Base-by-base conservation (phyloP, 1,139 yeast genomes). In the Protomyces macrosporus region DNA sequence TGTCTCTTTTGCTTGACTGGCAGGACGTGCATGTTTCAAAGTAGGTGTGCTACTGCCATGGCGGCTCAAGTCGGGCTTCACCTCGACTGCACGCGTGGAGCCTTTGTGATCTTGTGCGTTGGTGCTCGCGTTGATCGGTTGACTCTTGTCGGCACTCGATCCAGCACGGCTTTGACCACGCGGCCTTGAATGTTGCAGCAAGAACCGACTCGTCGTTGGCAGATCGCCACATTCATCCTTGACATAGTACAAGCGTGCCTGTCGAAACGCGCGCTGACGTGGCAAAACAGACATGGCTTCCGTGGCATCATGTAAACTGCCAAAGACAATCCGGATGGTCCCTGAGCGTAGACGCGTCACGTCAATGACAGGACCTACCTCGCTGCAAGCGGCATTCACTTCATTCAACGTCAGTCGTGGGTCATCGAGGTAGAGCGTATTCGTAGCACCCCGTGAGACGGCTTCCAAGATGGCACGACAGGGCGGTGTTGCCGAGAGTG, bases 281-380 rank as follows among this genome's bases (percentile, higher is more conserved):
- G 34, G 9, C 34, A 53, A 14, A 5, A 14, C 45, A 6, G 10
- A 6, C 6, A 16, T 10, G n/a, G 57, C 57, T 42, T 39, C 48
- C n/a, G 16, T 12, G n/a, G 57, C 57, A 37, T 53, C 57, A 37
- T 53, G 36, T 14, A 53, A 10, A 39, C 45, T 30, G 7, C 50
- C 42, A 33, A 36, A 53, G 9, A 53, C 48, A 7, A 53, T 32
- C 14, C 57, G 42, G 12, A 53, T 53, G 6, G 57, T 30, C 23
- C 57, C 57, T 12, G 57, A 53, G 10, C 23, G 23, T 23, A 53
- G 36, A 30, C 57, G 34, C 9, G 36, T n/a, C n/a, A 30, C 30
- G 23, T 30, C 34, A 14, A 53, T 53, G 12, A 53, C 33, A 4
- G 36, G n/a, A 16, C 57, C 57, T 2, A 42, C 12, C 16, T 16